phyloP scores from a whole-genome alignment of 164 flowering plant genomes.

The Vitis labrusca region DNA sequence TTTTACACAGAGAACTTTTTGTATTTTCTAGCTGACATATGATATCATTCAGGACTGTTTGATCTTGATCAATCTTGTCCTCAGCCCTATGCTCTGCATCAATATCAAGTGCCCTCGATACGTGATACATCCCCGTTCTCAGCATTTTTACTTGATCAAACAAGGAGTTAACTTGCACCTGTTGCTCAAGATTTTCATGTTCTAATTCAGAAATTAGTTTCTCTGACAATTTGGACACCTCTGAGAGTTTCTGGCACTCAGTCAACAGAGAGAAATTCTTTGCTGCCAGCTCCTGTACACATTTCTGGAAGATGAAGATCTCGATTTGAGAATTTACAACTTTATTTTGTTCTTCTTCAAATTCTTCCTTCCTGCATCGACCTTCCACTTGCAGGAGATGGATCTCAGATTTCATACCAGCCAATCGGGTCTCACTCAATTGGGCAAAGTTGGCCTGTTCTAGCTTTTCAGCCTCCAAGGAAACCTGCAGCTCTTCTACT shows the following conservation, averaged over 20 bases:
- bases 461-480: conserved; percentile 34
- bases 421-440: conserved; percentile 30
- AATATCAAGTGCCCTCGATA: conserved; percentile 32
- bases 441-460: conserved; percentile 31
- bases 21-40: conserved; percentile 28
- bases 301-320: conserved; percentile 38
- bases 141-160: conserved; percentile 28
- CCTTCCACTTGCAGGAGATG: conserved; percentile 34
- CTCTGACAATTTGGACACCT: conserved; percentile 38
- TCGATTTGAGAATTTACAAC: conserved; percentile 36
- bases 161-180: conserved; percentile 32
- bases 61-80: conserved; percentile 28
- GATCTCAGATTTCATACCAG: conserved; percentile 31
- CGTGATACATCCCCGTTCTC: conserved; percentile 35
- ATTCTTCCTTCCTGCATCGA: conserved; percentile 25
- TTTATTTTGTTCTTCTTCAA: conserved; percentile 39
- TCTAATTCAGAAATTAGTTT: conserved; percentile 40
- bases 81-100: conserved; percentile 18
- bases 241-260: conserved; percentile 34
- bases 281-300: conserved; percentile 33
- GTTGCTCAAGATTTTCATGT: conserved; percentile 30
- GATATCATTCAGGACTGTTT: conserved; percentile 19
- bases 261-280: conserved; percentile 26
- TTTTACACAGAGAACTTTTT: conserved; percentile 23
- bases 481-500: conserved; percentile 33